Percentiles rank a stretch among this genome's conserved stretches.
Evolutionary conservation across 768 basidiomycete genomes (phyloP).

Genomic region (Daedalea quercina): DNA sequence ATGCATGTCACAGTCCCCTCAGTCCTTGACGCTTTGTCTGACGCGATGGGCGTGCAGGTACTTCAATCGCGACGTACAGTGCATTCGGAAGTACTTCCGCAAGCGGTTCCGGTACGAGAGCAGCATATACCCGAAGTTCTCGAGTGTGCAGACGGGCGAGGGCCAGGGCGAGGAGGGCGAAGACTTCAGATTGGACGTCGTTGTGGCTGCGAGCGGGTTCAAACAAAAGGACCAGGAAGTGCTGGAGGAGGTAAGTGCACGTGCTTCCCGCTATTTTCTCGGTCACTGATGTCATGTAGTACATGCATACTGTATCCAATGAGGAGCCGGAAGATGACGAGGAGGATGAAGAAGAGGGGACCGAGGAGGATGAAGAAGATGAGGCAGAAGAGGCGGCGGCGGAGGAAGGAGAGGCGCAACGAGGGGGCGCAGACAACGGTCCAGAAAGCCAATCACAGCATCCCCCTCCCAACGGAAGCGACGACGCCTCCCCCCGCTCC

Average conservation of each 20-base stretch:
- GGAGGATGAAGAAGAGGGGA: conserved; percentile 32
- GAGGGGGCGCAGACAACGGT: conserved; percentile 28
- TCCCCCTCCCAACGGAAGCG: conserved; percentile 18
- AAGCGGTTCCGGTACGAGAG: conserved; percentile 93
- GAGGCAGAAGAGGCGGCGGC: conserved; percentile 24
- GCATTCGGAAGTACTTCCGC: conserved; percentile 89
- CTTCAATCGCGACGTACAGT: conserved; percentile 97
- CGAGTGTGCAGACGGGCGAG: conserved; percentile 40
- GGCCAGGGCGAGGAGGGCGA: conserved; percentile 31
- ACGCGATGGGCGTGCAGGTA: conserved; percentile 51
- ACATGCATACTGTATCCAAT: conserved; percentile 44
- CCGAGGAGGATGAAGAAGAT: conserved; percentile 33
- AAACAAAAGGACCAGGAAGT: conserved; percentile 73
- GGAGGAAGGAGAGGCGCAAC: conserved; percentile 21
- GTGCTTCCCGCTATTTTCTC: not conserved
- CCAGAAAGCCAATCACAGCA: conserved; percentile 1
- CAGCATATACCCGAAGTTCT: conserved; percentile 80
- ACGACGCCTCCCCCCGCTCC: conserved; percentile 10
- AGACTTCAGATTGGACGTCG: conserved; percentile 77
- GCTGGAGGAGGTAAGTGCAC: conserved; percentile 67
- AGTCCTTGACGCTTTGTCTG: not conserved
- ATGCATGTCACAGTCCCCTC: conserved; percentile 49
- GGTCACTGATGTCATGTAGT: conserved; percentile 32
- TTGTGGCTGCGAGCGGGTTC: conserved; percentile 94
- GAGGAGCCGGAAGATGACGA: conserved; percentile 23